Evolutionary conservation across 768 basidiomycete genomes (phyloP).

Genomic region (Lanmaoa rubissima): DNA sequence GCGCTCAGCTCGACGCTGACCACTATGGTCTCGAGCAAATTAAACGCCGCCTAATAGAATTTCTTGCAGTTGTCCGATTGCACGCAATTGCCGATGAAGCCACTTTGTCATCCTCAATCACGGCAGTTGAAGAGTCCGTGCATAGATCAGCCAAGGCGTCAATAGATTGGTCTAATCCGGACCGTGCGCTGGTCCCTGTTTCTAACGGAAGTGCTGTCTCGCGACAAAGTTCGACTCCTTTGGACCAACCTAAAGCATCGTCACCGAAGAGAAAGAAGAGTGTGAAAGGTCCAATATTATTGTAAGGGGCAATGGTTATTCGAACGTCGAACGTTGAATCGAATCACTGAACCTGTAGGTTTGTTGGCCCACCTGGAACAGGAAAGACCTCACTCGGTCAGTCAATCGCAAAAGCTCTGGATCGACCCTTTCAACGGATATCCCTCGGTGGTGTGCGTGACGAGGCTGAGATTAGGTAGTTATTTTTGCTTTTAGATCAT

Average conservation of each 20-base stretch:
- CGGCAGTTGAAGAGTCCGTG: slow-evolving; percentile 6
- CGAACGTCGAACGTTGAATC: background rate
- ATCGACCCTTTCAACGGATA: slow-evolving; percentile 87
- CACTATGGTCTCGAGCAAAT: slow-evolving; percentile 93
- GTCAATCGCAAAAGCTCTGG: slow-evolving; percentile 79
- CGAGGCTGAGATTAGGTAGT: slow-evolving; percentile 73
- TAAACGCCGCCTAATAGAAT: slow-evolving; percentile 89
- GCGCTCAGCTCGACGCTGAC: slow-evolving; percentile 77
- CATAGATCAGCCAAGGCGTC: slow-evolving; percentile 20
- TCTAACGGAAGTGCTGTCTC: slow-evolving; percentile 14
- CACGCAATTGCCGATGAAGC: slow-evolving; percentile 33
- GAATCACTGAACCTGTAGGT: slow-evolving; percentile 39
- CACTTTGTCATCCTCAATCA: background rate
- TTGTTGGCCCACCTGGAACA: slow-evolving; percentile 88
- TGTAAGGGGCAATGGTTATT: slow-evolving; percentile 39
- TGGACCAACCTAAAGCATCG: slow-evolving; percentile 3
- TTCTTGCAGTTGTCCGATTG: slow-evolving; percentile 80
- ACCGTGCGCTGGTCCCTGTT: slow-evolving; percentile 22
- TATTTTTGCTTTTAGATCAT: slow-evolving; percentile 6
- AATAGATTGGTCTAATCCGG: slow-evolving; percentile 19
- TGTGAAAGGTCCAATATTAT: slow-evolving; percentile 71
- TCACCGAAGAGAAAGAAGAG: slow-evolving; percentile 33
- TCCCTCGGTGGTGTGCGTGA: slow-evolving; percentile 91
- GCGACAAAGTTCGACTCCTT: slow-evolving; percentile 7
- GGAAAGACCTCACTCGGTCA: slow-evolving; percentile 92